A percentile compares a stretch with the other conserved stretches of the same genome.
Conservation (phyloP, 2,329 filamentous ascomycete species). For the Hymenoscyphus repandus region DNA sequence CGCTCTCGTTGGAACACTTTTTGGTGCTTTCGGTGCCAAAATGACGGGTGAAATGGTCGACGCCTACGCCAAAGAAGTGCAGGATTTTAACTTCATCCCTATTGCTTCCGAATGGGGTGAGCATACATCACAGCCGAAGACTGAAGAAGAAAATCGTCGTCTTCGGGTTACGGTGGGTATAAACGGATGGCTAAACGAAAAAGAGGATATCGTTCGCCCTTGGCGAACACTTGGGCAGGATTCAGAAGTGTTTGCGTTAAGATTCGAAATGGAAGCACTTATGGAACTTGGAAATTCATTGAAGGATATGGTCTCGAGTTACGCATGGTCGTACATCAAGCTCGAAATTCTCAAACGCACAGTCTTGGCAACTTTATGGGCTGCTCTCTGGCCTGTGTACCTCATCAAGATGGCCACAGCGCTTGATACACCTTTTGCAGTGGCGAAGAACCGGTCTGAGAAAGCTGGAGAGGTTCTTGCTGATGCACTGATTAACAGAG, state of each 20-base stretch:
- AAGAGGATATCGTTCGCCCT: constrained; percentile 70
- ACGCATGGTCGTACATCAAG: constrained; percentile 56
- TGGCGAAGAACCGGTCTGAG: constrained; percentile 52
- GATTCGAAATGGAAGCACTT: constrained; percentile 76
- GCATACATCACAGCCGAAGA: constrained; percentile 21
- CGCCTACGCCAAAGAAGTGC: constrained; percentile 78
- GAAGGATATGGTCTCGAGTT: constrained; percentile 56
- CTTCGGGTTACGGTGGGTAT: constrained; percentile 80
- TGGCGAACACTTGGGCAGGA: constrained; percentile 70
- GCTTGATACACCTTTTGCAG: constrained; percentile 57
- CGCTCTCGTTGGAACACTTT: constrained; percentile 78
- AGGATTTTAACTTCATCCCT: constrained; percentile 76
- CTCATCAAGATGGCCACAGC: constrained; percentile 46
- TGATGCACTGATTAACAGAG: constrained; percentile 69
- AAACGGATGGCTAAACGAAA: constrained; percentile 76
- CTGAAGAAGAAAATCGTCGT: constrained; percentile 39
- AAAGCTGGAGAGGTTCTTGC: constrained; percentile 58
- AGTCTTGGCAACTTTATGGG: constrained; percentile 38
- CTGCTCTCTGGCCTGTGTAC: constrained; percentile 45
- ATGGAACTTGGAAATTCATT: constrained; percentile 72
- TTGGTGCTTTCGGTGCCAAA: constrained; percentile 82
- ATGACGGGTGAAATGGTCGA: constrained; percentile 81
- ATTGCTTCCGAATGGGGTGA: constrained; percentile 43
- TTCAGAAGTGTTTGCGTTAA: constrained; percentile 76
- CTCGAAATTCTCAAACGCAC: constrained; percentile 56